Evolutionary conservation across 1,284 basidiomycete species (phyloP), one percentile per base, ranked within the genome.

Genomic region (Boletus sp.): DNA sequence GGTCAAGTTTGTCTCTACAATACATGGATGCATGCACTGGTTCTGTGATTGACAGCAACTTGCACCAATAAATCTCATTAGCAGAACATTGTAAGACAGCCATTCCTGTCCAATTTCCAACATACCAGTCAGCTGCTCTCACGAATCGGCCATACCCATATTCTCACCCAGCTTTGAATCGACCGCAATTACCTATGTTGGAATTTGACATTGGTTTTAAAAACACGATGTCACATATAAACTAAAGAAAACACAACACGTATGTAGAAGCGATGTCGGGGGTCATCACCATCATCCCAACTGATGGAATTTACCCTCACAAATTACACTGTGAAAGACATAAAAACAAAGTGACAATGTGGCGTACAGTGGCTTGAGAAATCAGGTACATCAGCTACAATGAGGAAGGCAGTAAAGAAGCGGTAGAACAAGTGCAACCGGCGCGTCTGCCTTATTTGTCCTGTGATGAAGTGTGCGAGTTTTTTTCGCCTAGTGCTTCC

Each of bases 371-470:
- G 31, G 9, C 27, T 7, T 8, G 20, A 24, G 22, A 49, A 24
- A 33, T 27, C 16, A 31, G 6, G 15, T 20, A 18, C 15, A 44
- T 46, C 22, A 44, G 47, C 27, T 29, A 45, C 3, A 3, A 13
- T 1, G 15, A 51, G 16, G 15, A 41, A 53, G 20, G 7, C 12
- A 9, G 24, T 6, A 41, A 43, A 45, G 22, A 36, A 60, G 9
- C 15, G 18, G 7, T 13, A 11, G 31, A 33, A 45, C n/a, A 51
- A 18, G 36, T 15, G 39, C 15, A 8, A 22, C 24, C 7, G 7
- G 36, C 13, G 3, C 24, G 35, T 9, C 74, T 83, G 5, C 71
- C 81, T 53, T 86, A 84, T 1, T 84, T 85, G 0, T 86, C 84
- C 13, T 56, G 29, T 27, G 67, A 64, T n/a, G 56, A 63, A 2